These are phyloP conservation scores for Drosera capensis DNA, from an alignment of 148 eudicot species.

Conservation along the genomic window DNA sequence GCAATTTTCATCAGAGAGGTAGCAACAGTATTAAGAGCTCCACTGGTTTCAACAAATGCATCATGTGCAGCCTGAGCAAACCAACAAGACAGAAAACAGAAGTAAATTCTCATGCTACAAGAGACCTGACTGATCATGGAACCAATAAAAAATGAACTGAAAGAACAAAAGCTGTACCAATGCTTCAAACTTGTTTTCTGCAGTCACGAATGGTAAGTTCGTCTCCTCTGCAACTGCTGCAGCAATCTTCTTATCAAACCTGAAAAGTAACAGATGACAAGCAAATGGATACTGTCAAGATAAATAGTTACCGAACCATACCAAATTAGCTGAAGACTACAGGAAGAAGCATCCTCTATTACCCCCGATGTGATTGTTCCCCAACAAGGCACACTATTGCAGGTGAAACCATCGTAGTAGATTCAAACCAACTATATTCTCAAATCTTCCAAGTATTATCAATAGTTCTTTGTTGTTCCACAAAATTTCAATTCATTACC, in stretches of 20 bases:
- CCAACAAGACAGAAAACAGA: neutral
- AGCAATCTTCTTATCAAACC: slow-evolving; percentile 94
- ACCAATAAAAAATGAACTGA: neutral
- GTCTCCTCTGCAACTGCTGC: slow-evolving; percentile 93
- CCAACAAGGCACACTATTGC: no score
- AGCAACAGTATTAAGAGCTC: slow-evolving; percentile 78
- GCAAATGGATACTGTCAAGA: neutral
- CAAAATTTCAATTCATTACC: no score
- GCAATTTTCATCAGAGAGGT: slow-evolving; percentile 92
- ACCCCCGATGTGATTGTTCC: no score
- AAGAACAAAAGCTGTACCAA: slow-evolving; percentile 28
- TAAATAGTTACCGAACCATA: neutral
- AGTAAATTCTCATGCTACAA: neutral
- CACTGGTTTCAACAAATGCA: slow-evolving; percentile 94
- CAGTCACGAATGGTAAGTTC: slow-evolving; percentile 80
- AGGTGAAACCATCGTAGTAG: no score
- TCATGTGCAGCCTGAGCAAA: slow-evolving; percentile 83
- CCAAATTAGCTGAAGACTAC: no score
- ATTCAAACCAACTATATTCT: no score
- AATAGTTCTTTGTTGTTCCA: no score
- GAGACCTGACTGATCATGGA: no score
- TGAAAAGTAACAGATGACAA: slow-evolving; percentile 12
- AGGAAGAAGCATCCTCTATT: no score
- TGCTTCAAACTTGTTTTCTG: slow-evolving; percentile 98
- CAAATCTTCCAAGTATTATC: no score